Evolutionary conservation across 129 eudicot species (phyloP).

Genomic region (Apium graveolens): DNA sequence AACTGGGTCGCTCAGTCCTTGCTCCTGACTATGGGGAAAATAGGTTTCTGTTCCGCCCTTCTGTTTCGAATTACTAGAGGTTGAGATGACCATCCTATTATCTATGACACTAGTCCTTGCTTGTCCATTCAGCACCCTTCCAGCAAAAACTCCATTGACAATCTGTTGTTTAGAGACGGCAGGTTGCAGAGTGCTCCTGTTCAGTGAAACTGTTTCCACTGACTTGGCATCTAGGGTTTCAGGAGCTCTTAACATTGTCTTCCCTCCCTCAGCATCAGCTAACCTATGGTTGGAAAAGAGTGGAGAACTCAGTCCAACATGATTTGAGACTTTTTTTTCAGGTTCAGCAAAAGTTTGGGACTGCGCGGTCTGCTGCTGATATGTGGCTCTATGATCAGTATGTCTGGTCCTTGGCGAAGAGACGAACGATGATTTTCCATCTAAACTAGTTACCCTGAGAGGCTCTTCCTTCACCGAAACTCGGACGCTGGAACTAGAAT

Average conservation of each 20-base stretch:
- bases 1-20: slow-evolving; percentile 78
- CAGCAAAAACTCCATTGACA: slow-evolving; percentile 31
- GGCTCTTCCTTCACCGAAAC: slow-evolving; percentile 33
- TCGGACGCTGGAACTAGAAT: slow-evolving; percentile 3
- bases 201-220: slow-evolving; percentile 24
- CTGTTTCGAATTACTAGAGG: slow-evolving; percentile 15
- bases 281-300: slow-evolving; percentile 26
- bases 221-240: slow-evolving; percentile 33
- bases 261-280: slow-evolving; percentile 30
- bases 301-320: slow-evolving; percentile 45
- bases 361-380: slow-evolving; percentile 30
- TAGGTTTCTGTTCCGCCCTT: slow-evolving; percentile 13
- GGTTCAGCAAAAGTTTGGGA: slow-evolving; percentile 27
- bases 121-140: slow-evolving; percentile 30
- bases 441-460: slow-evolving; percentile 23
- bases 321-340: slow-evolving; percentile 26
- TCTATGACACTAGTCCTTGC: slow-evolving; percentile 16
- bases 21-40: slow-evolving; percentile 38
- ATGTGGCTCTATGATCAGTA: slow-evolving; percentile 21
- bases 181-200: slow-evolving; percentile 31
- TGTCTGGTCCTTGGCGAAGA: slow-evolving; percentile 31
- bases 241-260: slow-evolving; percentile 23
- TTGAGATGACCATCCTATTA: slow-evolving; percentile 20
- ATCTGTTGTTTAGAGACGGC: slow-evolving; percentile 46
- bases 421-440: slow-evolving; percentile 27